Evolutionary conservation across 805 yeast species (phyloP).

Genomic region (Wickerhamomyces tratensis): DNA sequence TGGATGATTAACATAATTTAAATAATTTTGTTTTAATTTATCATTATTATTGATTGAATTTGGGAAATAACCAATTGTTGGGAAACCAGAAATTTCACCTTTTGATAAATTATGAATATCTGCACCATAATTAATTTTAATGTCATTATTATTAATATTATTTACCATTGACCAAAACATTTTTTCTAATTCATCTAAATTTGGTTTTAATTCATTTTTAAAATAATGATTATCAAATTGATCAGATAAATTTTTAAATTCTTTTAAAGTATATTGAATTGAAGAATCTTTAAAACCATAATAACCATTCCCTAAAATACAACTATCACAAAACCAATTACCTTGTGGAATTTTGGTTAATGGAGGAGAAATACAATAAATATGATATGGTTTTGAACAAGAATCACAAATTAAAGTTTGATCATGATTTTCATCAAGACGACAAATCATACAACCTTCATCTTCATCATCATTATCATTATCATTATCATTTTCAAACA

Average conservation of each 20-base stretch:
- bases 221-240: constrained; percentile 38
- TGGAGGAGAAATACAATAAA: constrained; percentile 54
- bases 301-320: constrained; percentile 80
- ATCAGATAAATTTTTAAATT: constrained; percentile 49
- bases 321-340: constrained; percentile 75
- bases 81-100: constrained; percentile 71
- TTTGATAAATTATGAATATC: constrained; percentile 62
- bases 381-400: constrained; percentile 64
- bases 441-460: constrained; percentile 40
- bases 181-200: constrained; percentile 39
- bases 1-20: constrained; percentile 44
- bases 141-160: constrained; percentile 26
- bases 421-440: constrained; percentile 31
- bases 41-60: constrained; percentile 6
- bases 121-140: constrained; percentile 75
- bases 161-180: constrained; percentile 58
- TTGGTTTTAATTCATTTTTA: constrained; percentile 17
- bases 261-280: constrained; percentile 40
- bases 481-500: constrained; percentile 11
- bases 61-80: constrained; percentile 33
- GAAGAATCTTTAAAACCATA: constrained; percentile 78
- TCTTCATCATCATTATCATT: constrained; percentile 17
- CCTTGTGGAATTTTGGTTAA: constrained; percentile 41
- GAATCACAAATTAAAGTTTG: constrained; percentile 58
- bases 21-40: too few relatives aligned